Base-by-base conservation (phyloP, 1,284 basidiomycete genomes). In the Puccinia hordei region DNA sequence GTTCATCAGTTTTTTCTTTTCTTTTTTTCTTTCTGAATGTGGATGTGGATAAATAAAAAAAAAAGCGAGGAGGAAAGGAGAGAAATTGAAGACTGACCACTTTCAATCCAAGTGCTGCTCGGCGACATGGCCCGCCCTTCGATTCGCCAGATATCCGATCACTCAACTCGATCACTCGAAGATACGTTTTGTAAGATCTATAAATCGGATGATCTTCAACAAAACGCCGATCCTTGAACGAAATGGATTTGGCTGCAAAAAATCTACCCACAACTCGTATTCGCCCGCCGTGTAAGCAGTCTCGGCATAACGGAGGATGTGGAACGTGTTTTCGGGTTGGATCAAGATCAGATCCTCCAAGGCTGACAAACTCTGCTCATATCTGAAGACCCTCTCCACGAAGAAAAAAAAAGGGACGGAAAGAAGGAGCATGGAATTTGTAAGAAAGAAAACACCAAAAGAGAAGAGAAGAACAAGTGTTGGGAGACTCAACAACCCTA, bases 281-380 rank as follows among this genome's bases (percentile, higher is more conserved):
- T 89, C 87, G 4, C 88, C 91, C 12, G 89, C 87, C 0, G 93
- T 93, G 84, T 93, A 94, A 0, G 92, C 92, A 12, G 92, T 93
- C 86, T 97, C 94, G 0, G 93, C 94, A 80, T 91, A 91, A 83
- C 92, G 91, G 17, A 95, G 88, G 81, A 91, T 88, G 80, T 92
- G 91, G 84, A 94, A 93, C 0, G 92, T 91, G 83, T 94, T 95
- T 83, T 94, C 92, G 0, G 94, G 93, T 0, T 91, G 89, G 41
- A 96, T 89, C 24, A 95, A 87, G 57, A 95, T 88, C 1, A 90
- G 90, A 86, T 97, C 94, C 41, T 92, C 91, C 4, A 95, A 87
- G 0, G 92, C 89, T 84, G 92, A 90, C 5, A 93, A 87, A 2
- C 93, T 88, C 82, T 88, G 88, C 1, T 89, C 87, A 85, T 91